Evolutionary conservation across 2,329 filamentous ascomycete genomes (phyloP), one percentile per base, ranked within the genome.

Genomic region (Hymenoscyphus scutula): DNA sequence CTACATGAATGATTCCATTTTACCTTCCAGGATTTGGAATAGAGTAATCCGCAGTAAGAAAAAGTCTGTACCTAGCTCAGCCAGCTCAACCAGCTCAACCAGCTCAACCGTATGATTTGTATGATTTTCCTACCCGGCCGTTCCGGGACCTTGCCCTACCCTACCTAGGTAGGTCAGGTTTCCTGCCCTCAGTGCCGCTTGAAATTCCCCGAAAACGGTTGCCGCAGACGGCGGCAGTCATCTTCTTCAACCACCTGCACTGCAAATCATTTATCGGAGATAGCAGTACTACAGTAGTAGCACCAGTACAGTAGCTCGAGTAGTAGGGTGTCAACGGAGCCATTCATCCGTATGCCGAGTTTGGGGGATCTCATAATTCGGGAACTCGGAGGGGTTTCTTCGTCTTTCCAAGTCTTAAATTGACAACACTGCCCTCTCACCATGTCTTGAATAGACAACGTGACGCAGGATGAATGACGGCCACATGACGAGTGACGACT

Each of bases 111-210:
- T 23, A 29, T 32, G 41, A 27, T n/a, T 55, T 34, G n/a, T n/a
- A n/a, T n/a, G n/a, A n/a, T n/a, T n/a, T 32, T 19, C 53, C 5
- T 37, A 23, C 37, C 55, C 55, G 55, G 55, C 15, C n/a, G 55
- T 56, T 56, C 55, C 55, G 55, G 32, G 54, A 37, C 6, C 6
- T 38, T 11, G 53, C n/a, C n/a, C n/a, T n/a, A n/a, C n/a, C n/a
- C n/a, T n/a, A n/a, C n/a, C n/a, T n/a, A n/a, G n/a, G n/a, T n/a
- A n/a, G n/a, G n/a, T n/a, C n/a, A n/a, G n/a, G n/a, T n/a, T 48
- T 25, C n/a, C 19, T 7, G 3, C 8, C 15, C 23, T 30, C 41
- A 25, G 32, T 11, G 32, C 32, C 32, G 10, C 32, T 34, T 13
- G 11, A 11, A 48, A 48, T 11, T 48, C 7, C 41, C 41, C 41